Conservation (phyloP, 345 rosid species). For the Populus davidiana region DNA sequence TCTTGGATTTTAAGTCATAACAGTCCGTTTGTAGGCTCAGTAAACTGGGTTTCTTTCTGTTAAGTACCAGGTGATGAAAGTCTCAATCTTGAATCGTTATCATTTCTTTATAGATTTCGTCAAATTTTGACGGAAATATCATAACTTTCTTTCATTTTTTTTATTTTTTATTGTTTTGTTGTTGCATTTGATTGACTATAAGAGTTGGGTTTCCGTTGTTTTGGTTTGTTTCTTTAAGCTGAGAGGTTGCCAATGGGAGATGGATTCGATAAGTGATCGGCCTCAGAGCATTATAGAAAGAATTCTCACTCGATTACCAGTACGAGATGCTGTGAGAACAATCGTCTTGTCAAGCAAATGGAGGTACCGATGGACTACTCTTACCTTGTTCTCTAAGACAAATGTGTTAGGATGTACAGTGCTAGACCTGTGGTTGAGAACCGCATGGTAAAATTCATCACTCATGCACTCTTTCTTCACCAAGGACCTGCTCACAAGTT, state of each 20-base stretch:
- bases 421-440: constrained; percentile 39
- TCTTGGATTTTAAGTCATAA: not conserved
- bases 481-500: constrained; percentile 88
- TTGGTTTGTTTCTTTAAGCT: not conserved
- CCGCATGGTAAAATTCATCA: constrained; percentile 58
- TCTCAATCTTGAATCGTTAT: not conserved
- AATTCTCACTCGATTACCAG: constrained; percentile 59
- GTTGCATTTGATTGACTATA: not conserved
- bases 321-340: constrained; percentile 74
- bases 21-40: not conserved
- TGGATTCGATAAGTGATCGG: constrained; percentile 63
- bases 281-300: constrained; percentile 80
- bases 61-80: not conserved
- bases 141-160: not conserved
- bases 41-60: not conserved
- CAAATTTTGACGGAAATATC: not conserved
- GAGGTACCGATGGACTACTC: constrained; percentile 75
- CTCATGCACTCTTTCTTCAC: constrained; percentile 69
- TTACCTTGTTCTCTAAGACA: constrained; percentile 72
- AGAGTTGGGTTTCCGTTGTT: not conserved
- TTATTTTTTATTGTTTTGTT: not conserved
- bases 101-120: not conserved
- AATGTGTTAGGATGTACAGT: constrained; percentile 34
- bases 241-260: constrained; percentile 37
- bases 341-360: constrained; percentile 74